Base-by-base conservation (phyloP, 2,329 filamentous ascomycete genomes). In the Tolypocladium capitatum region DNA sequence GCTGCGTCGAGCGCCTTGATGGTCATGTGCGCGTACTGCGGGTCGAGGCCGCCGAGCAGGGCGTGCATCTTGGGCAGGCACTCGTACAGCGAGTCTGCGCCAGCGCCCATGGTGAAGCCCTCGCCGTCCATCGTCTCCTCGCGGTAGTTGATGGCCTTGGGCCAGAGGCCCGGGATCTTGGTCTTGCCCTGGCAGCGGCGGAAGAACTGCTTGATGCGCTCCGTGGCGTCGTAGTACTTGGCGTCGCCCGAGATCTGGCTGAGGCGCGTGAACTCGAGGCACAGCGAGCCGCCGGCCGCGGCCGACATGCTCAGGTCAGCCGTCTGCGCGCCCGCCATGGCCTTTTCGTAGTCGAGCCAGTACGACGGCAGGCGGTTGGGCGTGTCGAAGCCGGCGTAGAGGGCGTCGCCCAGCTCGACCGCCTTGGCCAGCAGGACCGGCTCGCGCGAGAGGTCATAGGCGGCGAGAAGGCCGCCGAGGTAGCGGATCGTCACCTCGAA, bases 141-240 rank as follows among this genome's bases (percentile, higher is more conserved):
- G 68, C 56, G 74, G 71, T 58, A 80, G 63, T 87, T 80, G 46
- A 89, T 64, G 48, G 68, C 69, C 48, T 77, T 71, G 1, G 85
- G 84, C 83, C 83, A 89, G 63, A 90, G 68, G 2, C 86, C 85
- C 2, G 84, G 84, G 9, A 89, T 66, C 40, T 70, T 73, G 1
- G 84, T 89, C 10, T 71, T 64, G 54, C 80, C 75, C 65, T 90
- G 85, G 53, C 76, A 75, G 35, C 72, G 67, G 52, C 80, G 73
- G 44, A 90, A 74, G 50, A 80, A 75, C 55, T 81, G 71, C 53
- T 84, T 88, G 51, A 91, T 75, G n/a, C 82, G 75, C 52, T 84
- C 81, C 46, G 86, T 76, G 5, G 83, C 84, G 63, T 87, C 83
- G 62, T 84, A 89, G 65, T 85, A 90, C 60, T 83, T 87, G 47